Conservation (phyloP, 257 asterid species). For the Euphrasia confusa region DNA sequence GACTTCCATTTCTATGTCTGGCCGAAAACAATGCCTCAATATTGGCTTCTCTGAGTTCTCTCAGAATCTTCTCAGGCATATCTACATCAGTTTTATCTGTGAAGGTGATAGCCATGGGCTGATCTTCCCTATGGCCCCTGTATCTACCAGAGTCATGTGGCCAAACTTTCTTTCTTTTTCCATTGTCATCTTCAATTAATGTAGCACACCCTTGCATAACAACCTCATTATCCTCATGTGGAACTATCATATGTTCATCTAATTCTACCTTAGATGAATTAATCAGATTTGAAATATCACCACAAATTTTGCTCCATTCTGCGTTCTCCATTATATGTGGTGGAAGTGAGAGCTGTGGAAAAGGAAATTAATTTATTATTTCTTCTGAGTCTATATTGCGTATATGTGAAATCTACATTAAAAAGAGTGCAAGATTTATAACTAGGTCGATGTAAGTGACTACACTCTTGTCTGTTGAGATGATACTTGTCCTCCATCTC, state of each 20-base stretch:
- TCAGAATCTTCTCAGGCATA: slow-evolving; percentile 22
- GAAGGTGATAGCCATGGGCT: slow-evolving; percentile 21
- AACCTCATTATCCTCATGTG: slow-evolving; percentile 27
- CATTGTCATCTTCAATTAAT: slow-evolving; percentile 26
- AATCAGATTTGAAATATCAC: slow-evolving; percentile 25
- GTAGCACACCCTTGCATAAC: slow-evolving; percentile 28
- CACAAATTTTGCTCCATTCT: slow-evolving; percentile 26
- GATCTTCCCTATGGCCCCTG: slow-evolving; percentile 28
- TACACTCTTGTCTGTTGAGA: slow-evolving; percentile 20
- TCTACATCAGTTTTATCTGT: slow-evolving; percentile 23
- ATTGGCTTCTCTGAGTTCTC: slow-evolving; percentile 13
- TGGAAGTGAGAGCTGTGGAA: slow-evolving; percentile 27
- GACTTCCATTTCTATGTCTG: slow-evolving; percentile 27
- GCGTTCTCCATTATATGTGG: slow-evolving; percentile 20
- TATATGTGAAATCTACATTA: slow-evolving; percentile 20
- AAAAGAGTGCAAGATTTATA: slow-evolving; percentile 19
- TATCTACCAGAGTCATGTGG: slow-evolving; percentile 27
- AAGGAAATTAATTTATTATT: slow-evolving; percentile 25
- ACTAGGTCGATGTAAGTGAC: slow-evolving; percentile 23
- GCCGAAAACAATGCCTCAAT: slow-evolving; percentile 15
- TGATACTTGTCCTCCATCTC: slow-evolving; percentile 20
- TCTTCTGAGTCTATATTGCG: slow-evolving; percentile 23
- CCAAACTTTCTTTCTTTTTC: slow-evolving; percentile 25
- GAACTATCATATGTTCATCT: slow-evolving; percentile 30
- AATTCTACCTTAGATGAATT: slow-evolving; percentile 30